Conservation (phyloP, 2,329 filamentous ascomycete species). For the Colletotrichum viniferum region DNA sequence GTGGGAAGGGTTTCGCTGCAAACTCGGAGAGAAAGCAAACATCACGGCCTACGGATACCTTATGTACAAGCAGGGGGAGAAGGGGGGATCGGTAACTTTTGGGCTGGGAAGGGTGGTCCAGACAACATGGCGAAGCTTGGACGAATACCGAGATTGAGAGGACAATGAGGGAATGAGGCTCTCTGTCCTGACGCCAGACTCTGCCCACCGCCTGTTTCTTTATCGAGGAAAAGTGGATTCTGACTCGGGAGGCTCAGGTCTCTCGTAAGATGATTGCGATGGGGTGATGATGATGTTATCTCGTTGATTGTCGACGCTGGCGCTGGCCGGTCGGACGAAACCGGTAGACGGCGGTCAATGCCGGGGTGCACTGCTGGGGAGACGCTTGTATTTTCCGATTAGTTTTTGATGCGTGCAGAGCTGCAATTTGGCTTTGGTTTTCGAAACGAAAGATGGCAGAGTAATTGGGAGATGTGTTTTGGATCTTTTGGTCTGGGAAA, state of each 20-base stretch:
- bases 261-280: conserved; percentile 9
- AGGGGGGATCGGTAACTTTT: background rate
- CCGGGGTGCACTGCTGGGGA: background rate
- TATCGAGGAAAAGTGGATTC: background rate
- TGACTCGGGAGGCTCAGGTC: conserved; percentile 7
- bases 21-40: conserved; percentile 7
- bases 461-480: background rate
- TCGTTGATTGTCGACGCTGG: background rate
- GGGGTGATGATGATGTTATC: conserved; percentile 19
- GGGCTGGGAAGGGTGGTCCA: background rate
- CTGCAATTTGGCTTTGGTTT: background rate
- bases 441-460: background rate
- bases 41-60: background rate
- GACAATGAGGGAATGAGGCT: background rate
- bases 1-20: background rate
- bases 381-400: background rate
- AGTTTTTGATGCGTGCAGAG: background rate
- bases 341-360: background rate
- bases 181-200: background rate
- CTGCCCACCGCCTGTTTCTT: background rate
- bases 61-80: background rate
- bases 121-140: background rate
- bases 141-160: conserved; percentile 13
- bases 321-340: conserved; percentile 3
- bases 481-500: background rate